Base-by-base conservation (phyloP, 1,139 yeast genomes). In the Yamadazyma membranifaciens region DNA sequence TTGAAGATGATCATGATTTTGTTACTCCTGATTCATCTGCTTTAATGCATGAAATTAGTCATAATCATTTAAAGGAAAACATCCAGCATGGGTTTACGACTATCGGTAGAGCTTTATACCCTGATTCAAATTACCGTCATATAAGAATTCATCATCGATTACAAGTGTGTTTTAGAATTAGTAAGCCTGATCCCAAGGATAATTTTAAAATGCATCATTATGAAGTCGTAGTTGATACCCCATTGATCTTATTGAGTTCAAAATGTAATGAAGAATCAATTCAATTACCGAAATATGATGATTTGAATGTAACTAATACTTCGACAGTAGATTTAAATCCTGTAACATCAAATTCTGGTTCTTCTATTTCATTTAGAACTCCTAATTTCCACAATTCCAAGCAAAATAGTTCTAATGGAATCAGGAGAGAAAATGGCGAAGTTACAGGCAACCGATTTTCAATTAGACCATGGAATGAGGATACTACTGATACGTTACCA, bases 161-260 rank as follows among this genome's bases (percentile, higher is more conserved):
- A 38, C 95, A 87, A 53, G 78, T 88, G 4, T 81, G 88, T 52
- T 75, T 89, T 50, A 68, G 96, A 43, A 83, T 89, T 28, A 83
- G 95, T 25, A 83, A 81, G 51, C 75, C 75, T 0, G 82, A 79
- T 45, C 76, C 80, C 6, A 70, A 70, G 9, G 81, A 80, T 44
- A 62, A 69, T 39, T 69, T 66, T 37, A 80, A 78, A 50, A 67
- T 85, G 65, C 91, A 87, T 53, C 95, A 87, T 59, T 89, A 83
- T 56, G 96, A 89, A 54, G 95, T 89, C 36, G 82, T 88, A 39
- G 85, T 89, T 34, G 96, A 88, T 57, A 86, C 96, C 0, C 96
- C 96, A 0, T 72, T 89, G 39, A 73, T 76, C 25, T 67, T 89
- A 40, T 70, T 87, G 36, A 83, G 94, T 40, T 78, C 87, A 20